phyloP scores from a whole-genome alignment of 257 asterid genomes.

The Solanum dulcamara region DNA sequence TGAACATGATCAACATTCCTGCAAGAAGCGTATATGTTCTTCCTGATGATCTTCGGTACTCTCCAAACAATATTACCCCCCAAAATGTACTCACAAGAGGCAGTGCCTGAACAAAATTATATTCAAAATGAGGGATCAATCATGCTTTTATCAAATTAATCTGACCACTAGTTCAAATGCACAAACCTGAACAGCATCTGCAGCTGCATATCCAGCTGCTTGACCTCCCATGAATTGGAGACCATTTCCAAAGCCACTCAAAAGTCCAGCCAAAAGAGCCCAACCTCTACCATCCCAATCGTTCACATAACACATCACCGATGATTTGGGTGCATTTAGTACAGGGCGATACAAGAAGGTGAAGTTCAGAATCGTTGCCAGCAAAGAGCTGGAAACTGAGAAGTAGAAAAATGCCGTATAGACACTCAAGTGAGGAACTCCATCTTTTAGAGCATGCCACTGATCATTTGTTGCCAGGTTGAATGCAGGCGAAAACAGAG shows the following conservation, averaged over 20 bases:
- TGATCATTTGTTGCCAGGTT: slow-evolving; percentile 86
- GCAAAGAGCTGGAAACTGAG: slow-evolving; percentile 63
- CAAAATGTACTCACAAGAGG: slow-evolving; percentile 94
- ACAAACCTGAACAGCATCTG: slow-evolving; percentile 92
- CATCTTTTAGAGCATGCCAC: slow-evolving; percentile 48
- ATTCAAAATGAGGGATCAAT: not conserved
- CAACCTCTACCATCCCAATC: slow-evolving; percentile 86
- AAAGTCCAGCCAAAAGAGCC: slow-evolving; percentile 79
- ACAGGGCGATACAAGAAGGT: slow-evolving; percentile 59
- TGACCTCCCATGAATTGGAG: slow-evolving; percentile 99
- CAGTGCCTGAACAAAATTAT: slow-evolving; percentile 49
- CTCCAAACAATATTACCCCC: slow-evolving; percentile 74
- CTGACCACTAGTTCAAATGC: not conserved
- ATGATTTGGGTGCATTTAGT: slow-evolving; percentile 53
- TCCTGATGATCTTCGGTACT: slow-evolving; percentile 69
- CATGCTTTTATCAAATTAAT: not conserved
- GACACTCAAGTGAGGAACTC: slow-evolving; percentile 64
- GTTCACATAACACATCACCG: slow-evolving; percentile 48
- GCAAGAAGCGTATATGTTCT: slow-evolving; percentile 49
- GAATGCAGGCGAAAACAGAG: slow-evolving; percentile 88
- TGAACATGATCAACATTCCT: slow-evolving; percentile 71
- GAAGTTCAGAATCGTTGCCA: slow-evolving; percentile 67
- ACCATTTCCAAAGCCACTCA: slow-evolving; percentile 90
- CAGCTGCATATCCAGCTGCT: slow-evolving; percentile 99
- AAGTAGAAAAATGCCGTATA: slow-evolving; percentile 91